Base-by-base conservation (phyloP, 192 early-diverging fungal genomes). In the Linnemannia zychae region DNA sequence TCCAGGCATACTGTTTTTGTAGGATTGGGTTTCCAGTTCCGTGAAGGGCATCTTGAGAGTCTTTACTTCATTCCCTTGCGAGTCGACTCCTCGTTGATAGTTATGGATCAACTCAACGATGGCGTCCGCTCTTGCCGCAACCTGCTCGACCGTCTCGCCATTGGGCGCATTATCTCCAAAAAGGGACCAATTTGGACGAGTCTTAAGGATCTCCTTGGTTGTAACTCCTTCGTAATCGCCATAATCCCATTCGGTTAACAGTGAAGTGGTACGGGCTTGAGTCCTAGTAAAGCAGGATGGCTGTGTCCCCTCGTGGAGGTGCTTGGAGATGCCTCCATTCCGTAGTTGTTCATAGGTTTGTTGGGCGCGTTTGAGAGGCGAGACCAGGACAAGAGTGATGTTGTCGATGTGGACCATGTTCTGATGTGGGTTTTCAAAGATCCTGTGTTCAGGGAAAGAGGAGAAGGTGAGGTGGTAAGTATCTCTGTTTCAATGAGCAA, bases 191-290 rank as follows among this genome's bases (percentile, higher is more conserved):
- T 34, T 52, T n/a, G 78, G 81, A 5, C 63, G 38, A 4, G 80
- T 75, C 36, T 89, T 79, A 24, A 88, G 77, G 71, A 89, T 89
- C 69, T 89, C 86, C 49, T 84, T 79, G 9, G 87, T 89, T 5
- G 88, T 89, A 0, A 88, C 72, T 15, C 88, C 86, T 67, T 89
- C 88, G 34, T 88, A 89, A 66, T 89, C 87, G 15, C 88, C 88
- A 71, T 88, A 89, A 66, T 89, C 69, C 88, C 88, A 89, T 73
- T 89, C 88, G 22, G 60, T 40, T 16, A 89, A 71, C 33, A 88
- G 46, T 1, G 79, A 77, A 0, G 80, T 79, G 24, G 74, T 76
- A 15, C 75, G 74, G 37, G 88, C 85, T 37, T 79, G 88, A 16
- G 81, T 89, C 15, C 47, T 63, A 6, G 74, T 72, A 36, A 85